Evolutionary conservation across 495 filamentous ascomycete species (phyloP), one percentile per base, ranked within the genome.

Genomic region (Penicillium bialowiezense): DNA sequence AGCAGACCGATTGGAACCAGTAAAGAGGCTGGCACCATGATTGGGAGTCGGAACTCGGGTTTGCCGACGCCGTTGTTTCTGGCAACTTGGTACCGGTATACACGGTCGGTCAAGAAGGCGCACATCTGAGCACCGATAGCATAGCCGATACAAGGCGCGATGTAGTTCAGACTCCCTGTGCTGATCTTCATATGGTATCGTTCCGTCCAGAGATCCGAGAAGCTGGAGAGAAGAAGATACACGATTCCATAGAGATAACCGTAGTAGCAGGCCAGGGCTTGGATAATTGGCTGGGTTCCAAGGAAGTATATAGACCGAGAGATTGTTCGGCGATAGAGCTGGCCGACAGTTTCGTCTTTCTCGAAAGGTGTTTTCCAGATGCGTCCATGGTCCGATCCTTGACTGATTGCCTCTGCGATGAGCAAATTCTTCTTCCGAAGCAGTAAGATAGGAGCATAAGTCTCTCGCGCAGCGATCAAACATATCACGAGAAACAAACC

Each of bases 71-170:
- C n/a, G n/a, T n/a, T n/a, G n/a, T n/a, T n/a, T n/a, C n/a, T n/a
- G n/a, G n/a, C n/a, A n/a, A n/a, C n/a, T n/a, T n/a, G 50, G 10
- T 28, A 45, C 7, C 36, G 15, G 17, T 52, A 52, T 12, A 42
- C 42, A 12, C 31, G 36, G 15, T 52, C 50, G 1, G 50, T 52
- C 8, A 47, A n/a, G 13, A 52, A 47, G 0, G 78, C 78, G 51
- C 67, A 71, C 40, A 77, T 63, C 52, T 83, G 80, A 1, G 77
- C 70, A 12, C 80, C 80, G 1, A 81, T 51, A 50, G 81, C 78
- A 64, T 79, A 81, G 5, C 82, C 82, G 0, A 84, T 50, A 7
- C 72, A 81, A 10, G 84, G 64, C n/a, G 77, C 75, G 37, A 82
- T 68, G 65, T 78, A 79, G 65, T 76, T 80, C 9, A 85, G 65